Evolutionary conservation across 2,329 filamentous ascomycete genomes (phyloP).

Genomic region (Elsinoe batatas): DNA sequence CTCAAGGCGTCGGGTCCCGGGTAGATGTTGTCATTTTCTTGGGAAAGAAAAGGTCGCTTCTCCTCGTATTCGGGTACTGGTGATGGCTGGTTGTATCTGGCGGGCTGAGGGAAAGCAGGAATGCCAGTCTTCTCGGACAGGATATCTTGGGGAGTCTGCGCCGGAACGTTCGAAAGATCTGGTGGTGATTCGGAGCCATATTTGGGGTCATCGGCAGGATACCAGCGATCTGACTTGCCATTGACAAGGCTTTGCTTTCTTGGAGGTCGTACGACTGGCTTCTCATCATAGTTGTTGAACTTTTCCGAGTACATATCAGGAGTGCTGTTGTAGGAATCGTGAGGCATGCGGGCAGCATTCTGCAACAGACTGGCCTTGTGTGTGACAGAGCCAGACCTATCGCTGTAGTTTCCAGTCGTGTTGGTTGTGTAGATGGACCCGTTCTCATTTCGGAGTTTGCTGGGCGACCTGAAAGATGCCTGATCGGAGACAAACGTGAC

Average conservation of each 20-base stretch:
- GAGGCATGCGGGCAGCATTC: constrained; percentile 51
- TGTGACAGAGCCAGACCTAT: constrained; percentile 35
- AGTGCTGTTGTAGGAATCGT: constrained; percentile 11
- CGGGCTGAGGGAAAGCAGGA: constrained; percentile 9
- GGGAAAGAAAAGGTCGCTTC: background rate
- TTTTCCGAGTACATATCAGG: constrained; percentile 6
- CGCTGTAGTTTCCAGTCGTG: constrained; percentile 36
- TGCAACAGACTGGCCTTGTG: constrained; percentile 42
- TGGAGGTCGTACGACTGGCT: background rate
- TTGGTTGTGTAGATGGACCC: constrained; percentile 42
- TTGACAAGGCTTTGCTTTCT: constrained; percentile 8
- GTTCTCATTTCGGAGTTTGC: constrained; percentile 27
- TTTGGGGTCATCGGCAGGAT: constrained; percentile 10
- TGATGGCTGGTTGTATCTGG: background rate
- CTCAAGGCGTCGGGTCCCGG: constrained; percentile 5
- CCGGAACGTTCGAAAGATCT: constrained; percentile 3
- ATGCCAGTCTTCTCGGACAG: background rate
- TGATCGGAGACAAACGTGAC: constrained; percentile 47
- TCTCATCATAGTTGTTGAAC: constrained; percentile 1
- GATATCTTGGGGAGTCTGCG: constrained; percentile 9
- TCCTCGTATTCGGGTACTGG: constrained; percentile 4
- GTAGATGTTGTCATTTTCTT: background rate
- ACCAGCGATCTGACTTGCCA: constrained; percentile 11
- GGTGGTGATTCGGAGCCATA: constrained; percentile 11
- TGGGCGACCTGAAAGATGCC: constrained; percentile 24